Evolutionary conservation across 768 basidiomycete genomes (phyloP).

Genomic region (Serendipita vermifera): DNA sequence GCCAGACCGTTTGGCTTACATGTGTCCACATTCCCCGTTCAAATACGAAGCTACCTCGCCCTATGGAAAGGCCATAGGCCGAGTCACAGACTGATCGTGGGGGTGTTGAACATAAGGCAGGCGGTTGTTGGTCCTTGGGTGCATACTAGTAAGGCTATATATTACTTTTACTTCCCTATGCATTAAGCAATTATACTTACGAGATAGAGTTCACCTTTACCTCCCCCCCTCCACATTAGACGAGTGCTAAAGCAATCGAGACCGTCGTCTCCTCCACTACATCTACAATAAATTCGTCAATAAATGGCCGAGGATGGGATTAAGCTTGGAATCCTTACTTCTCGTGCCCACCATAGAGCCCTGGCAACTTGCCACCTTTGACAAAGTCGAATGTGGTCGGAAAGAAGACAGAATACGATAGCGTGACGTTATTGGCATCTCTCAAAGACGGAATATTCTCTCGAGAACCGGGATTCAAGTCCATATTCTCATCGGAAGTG

Average conservation of each 20-base stretch:
- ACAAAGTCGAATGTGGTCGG: slow-evolving; percentile 64
- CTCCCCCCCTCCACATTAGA: slow-evolving; percentile 63
- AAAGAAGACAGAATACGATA: slow-evolving; percentile 67
- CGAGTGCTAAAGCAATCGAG: slow-evolving; percentile 68
- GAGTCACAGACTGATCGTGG: slow-evolving; percentile 49
- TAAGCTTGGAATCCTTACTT: background rate
- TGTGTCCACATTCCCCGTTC: slow-evolving; percentile 54
- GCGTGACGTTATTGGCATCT: slow-evolving; percentile 33
- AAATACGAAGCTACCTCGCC: slow-evolving; percentile 57
- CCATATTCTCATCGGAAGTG: too few species aligned
- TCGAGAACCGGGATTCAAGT: too few species aligned
- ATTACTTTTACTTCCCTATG: background rate
- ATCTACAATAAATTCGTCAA: slow-evolving; percentile 27
- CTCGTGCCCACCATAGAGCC: slow-evolving; percentile 40
- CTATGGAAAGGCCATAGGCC: slow-evolving; percentile 60
- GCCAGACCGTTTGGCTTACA: slow-evolving; percentile 49
- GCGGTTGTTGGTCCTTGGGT: slow-evolving; percentile 54
- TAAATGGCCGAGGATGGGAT: slow-evolving; percentile 16
- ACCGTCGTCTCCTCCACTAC: slow-evolving; percentile 66
- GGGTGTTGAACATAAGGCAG: slow-evolving; percentile 41
- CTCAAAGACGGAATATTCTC: too few species aligned
- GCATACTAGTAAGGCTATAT: slow-evolving; percentile 41
- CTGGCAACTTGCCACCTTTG: slow-evolving; percentile 72
- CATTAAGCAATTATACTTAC: slow-evolving; percentile 13
- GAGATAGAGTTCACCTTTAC: slow-evolving; percentile 58